Base-by-base conservation (phyloP, 129 eudicot species). In the Scalesia atractyloides region DNA sequence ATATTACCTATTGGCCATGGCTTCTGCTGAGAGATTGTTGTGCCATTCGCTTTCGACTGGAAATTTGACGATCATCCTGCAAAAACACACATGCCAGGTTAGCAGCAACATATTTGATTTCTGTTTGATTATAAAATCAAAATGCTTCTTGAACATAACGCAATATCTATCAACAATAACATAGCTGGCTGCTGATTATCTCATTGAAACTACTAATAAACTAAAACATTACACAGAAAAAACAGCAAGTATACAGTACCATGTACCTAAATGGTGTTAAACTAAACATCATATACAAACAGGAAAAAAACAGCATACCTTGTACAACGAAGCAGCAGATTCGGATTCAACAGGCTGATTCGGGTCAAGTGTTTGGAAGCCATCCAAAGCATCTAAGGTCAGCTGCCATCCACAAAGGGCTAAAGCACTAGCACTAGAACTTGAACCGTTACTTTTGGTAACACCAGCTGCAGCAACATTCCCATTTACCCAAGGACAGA, bases 381-480 rank as follows among this genome's bases (percentile, higher is more conserved):
- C 76, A 76, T 76, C 81, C 51, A 69, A 62, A 47, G 76, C 76
- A 76, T 76, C 81, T 37, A 76, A 37, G 9, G 81, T 76, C 43
- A 69, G 54, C 75, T 76, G 81, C 76, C 81, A 76, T 18, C 81
- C 81, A 68, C 75, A 76, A 68, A 69, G 75, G n/a, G 81, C 76
- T 50, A 76, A 56, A 69, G 26, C 69, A 59, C 64, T 63, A 59
- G 54, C 60, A 78, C 86, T 74, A 16, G 95, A 89, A 80, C 84
- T 72, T 64, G 95, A 83, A 49, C 87, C 84, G 63, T 85, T 73
- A 73, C 84, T 79, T 64, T 82, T 81, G 73, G 74, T 81, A 77
- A 86, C 76, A 65, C 96, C 95, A 53, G 96, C 98, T 24, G 98
- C 96, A 59, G 98, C 98, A 70, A 92, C 98, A 82, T 92, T 89